Conservation (phyloP, 352 stramenopile genomes). For the Globisporangium recalcitrans region DNA sequence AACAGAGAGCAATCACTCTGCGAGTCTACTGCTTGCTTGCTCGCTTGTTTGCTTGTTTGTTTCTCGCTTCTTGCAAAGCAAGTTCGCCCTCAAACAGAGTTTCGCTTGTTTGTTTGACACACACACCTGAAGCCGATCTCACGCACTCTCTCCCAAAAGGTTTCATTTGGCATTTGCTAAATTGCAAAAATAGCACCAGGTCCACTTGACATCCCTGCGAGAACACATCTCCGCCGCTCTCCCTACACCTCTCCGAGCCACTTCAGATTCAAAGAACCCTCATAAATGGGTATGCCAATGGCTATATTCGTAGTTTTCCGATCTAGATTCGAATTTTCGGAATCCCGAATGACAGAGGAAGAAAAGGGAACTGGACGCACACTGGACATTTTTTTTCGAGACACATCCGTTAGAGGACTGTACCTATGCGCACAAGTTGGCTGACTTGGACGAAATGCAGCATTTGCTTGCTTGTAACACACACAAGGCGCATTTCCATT, state of each 20-base stretch:
- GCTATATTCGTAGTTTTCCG: background rate
- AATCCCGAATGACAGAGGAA: background rate
- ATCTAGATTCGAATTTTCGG: background rate
- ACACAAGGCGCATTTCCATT: background rate
- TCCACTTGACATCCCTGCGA: background rate
- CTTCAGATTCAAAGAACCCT: background rate
- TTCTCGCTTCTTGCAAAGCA: background rate
- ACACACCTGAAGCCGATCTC: no score
- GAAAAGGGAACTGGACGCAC: background rate
- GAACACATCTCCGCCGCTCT: background rate
- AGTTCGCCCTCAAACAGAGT: background rate
- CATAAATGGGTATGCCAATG: background rate
- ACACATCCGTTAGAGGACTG: no score
- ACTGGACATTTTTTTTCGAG: constrained; percentile 2
- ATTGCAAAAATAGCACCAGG: background rate
- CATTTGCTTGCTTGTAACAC: background rate
- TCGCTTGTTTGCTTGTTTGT: constrained; percentile 6
- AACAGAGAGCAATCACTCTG: background rate
- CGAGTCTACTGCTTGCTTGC: background rate
- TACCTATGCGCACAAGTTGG: background rate
- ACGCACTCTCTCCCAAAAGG: constrained; percentile 8
- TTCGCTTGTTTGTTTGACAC: background rate
- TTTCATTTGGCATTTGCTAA: background rate
- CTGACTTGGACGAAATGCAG: background rate
- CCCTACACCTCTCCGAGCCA: no score